These are phyloP conservation scores for Rhizopus stolonifer DNA, from an alignment of 371 early-diverging fungal species.

Conservation along the genomic window DNA sequence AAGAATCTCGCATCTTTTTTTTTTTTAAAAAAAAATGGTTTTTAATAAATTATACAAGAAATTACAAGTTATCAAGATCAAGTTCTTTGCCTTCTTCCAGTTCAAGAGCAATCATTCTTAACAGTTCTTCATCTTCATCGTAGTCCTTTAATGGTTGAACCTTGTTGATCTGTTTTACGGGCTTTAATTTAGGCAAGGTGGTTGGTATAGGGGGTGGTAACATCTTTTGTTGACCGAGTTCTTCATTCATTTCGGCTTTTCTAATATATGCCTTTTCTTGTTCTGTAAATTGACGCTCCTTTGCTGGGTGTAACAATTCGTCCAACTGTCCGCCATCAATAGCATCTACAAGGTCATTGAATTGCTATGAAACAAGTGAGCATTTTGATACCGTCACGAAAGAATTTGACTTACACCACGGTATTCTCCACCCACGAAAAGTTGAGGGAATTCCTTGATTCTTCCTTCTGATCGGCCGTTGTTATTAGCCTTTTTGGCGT, in stretches of 20 bases:
- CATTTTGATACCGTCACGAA: neutral
- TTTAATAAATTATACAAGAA: neutral
- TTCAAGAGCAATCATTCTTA: slow-evolving; percentile 37
- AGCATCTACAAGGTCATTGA: slow-evolving; percentile 23
- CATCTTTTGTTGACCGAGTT: slow-evolving; percentile 5
- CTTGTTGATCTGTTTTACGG: slow-evolving; percentile 13
- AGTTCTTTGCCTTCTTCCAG: slow-evolving; percentile 30
- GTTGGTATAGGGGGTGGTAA: slow-evolving; percentile 26
- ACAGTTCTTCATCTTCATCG: slow-evolving; percentile 46
- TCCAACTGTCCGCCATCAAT: slow-evolving; percentile 25
- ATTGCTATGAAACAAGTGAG: slow-evolving; percentile 19
- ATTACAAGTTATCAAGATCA: slow-evolving; percentile 30
- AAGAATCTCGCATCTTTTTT: neutral
- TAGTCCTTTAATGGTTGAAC: slow-evolving; percentile 33
- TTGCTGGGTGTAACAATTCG: slow-evolving; percentile 30
- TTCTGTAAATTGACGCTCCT: slow-evolving; percentile 28
- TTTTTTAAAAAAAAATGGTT: neutral
- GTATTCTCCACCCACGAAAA: slow-evolving; percentile 47
- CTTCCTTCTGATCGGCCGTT: slow-evolving; percentile 29
- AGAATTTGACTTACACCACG: slow-evolving; percentile 32
- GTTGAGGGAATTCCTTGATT: slow-evolving; percentile 39
- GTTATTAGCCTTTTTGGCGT: slow-evolving; percentile 43
- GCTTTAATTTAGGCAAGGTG: slow-evolving; percentile 20
- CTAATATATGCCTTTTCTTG: slow-evolving; percentile 36
- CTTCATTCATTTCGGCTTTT: slow-evolving; percentile 32